Base-by-base conservation (phyloP, 306 rosid species). In the Cucurbita pepo region DNA sequence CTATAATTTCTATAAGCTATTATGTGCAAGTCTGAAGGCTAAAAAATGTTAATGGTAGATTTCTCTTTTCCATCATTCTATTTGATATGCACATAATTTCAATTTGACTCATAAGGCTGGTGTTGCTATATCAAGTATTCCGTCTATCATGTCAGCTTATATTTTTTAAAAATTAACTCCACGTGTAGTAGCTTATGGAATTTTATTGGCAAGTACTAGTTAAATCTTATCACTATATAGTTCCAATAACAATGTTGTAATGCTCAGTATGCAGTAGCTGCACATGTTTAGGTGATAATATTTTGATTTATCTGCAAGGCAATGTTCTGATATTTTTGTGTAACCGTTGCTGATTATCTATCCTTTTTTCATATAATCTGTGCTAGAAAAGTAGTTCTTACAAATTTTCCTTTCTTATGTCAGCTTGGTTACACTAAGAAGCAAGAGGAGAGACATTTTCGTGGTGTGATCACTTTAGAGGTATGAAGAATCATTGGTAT, bases 361-460 rank as follows among this genome's bases (percentile, higher is more conserved):
- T 64, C 52, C 3, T 34, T 36, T 60, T 6, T n/a, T n/a, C 71
- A 63, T 64, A 13, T 25, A 25, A 69, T 36, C 25, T 10, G 40
- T 65, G 72, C 38, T 21, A 2, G 11, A 48, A 50, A 22, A 21
- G 34, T 47, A 30, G 58, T 53, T 69, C 72, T 69, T 76, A 75
- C 56, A 53, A 76, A 43, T 44, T 67, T 50, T 75, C 71, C 59
- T 13, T 78, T 57, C 72, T 75, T 80, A 66, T 60, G 76, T 47
- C 89, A 94, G 99, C 99, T 94, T 84, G 99, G 97, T 73, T 94
- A 94, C 85, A 94, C 99, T 34, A 86, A 90, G 77, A 94, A 91
- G 81, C 95, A 91, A 84, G 99, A 94, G 76, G 97, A 94, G 82
- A 84, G 92, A 55, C 86, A 87, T 82, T 94, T 94, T 58, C 99